Base-by-base conservation (phyloP, 2,329 filamentous ascomycete genomes). In the Neodidymelliopsis sp. region DNA sequence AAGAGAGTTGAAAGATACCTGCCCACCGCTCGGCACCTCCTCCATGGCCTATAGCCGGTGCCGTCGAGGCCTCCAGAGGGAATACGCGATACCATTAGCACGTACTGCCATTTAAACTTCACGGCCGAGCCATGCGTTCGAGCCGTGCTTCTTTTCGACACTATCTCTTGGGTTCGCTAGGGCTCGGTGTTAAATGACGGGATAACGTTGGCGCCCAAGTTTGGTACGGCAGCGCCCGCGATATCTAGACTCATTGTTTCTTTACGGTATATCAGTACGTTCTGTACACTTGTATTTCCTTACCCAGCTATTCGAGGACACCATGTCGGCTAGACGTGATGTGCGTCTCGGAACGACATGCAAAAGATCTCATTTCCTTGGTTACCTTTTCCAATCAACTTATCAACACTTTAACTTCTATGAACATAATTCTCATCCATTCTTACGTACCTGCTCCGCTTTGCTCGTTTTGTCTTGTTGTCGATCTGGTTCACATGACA, bases 51-150 rank as follows among this genome's bases (percentile, higher is more conserved):
- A 54, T 50, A 49, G 60, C 54, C 54, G 56, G 56, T 60, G 53
- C 48, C 53, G 49, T 49, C 45, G 43, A 49, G 53, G 43, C 50
- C 52, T 44, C 49, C 53, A 54, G 50, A 60, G 53, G 59, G 54
- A 54, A 64, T 59, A 57, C 59, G 60, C 62, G 66, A 67, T 69
- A 67, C 66, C 63, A 62, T 65, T 67, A 66, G 63, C 63, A 68
- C 63, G 54, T 69, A 65, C 65, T 66, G 56, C 60, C 62, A 60
- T 58, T 66, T 61, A 61, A 57, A 64, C 59, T 56, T 49, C 53
- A 59, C 46, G 52, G 56, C 59, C 45, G 37, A 54, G 45, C 53
- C 36, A 20, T 48, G 34, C 39, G 29, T 40, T 48, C 22, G 29
- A 54, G 47, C 53, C 57, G 47, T 41, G 23, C 54, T 60, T 57